Evolutionary conservation across 1,139 yeast species (phyloP), one percentile per base, ranked within the genome.

Genomic region (Kodamaea suecica): DNA sequence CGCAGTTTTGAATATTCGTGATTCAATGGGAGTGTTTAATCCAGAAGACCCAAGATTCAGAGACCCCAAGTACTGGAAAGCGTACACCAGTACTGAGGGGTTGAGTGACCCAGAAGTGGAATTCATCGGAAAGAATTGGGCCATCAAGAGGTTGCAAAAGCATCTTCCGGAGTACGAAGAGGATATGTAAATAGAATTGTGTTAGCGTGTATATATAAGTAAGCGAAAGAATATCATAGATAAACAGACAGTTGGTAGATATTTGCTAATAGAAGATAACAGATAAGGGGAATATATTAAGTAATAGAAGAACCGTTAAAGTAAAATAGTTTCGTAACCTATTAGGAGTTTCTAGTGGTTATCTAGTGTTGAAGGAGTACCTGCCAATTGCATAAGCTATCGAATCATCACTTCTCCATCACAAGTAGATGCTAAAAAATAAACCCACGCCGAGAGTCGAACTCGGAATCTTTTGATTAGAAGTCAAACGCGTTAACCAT

Each of bases 71-170:
- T 88, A 82, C 66, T 88, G 96, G 97, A 74, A 68, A 42, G 55
- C 62, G 20, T 84, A 70, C 50, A 84, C 92, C 5, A 34, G 42
- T 2, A 58, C 81, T 1, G 86, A 82, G 53, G 95, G 95, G 5
- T 59, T 53, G 26, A 73, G 80, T 40, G 87, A 78, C 42, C 82
- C 83, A 1, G 84, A 78, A 38, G 75, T 84, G 23, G 59, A 77
- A 44, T 83, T 84, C 43, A 67, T 82, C 14, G 95, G 95, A 2
- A 63, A 78, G 50, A 84, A 84, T 52, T 84, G 94, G 92, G 95
- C 95, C 2, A 73, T 82, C 16, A 76, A 74, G 53, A 68, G 86
- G 47, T 68, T 80, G 30, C 94, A 83, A 52, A 66, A 66, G 33
- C 76, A 76, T 46, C 64, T 80, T 32, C 70, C 73, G 1, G 74